A percentile compares a stretch with the other conserved stretches of the same genome.
Evolutionary conservation across 1,284 basidiomycete species (phyloP).

Genomic region (Chondrostereum purpureum): DNA sequence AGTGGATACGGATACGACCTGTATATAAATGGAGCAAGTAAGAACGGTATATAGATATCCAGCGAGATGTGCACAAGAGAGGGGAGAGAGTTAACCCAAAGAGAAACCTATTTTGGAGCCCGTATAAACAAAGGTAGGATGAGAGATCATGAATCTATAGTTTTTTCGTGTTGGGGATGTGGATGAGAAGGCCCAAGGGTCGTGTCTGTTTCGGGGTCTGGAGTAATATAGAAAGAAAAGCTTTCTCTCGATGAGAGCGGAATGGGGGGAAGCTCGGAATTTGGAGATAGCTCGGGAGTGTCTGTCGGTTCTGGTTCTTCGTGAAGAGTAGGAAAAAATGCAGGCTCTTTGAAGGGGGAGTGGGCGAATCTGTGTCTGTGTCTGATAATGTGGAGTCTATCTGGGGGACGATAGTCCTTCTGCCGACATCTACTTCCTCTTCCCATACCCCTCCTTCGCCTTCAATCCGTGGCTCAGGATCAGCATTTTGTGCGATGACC

Average conservation of each 20-base stretch:
- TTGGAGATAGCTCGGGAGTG: too few species aligned
- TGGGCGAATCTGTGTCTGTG: not conserved
- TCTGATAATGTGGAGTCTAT: not conserved
- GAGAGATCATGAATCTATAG: not conserved
- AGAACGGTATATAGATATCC: not conserved
- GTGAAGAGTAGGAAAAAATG: not conserved
- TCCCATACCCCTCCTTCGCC: conserved; percentile 5
- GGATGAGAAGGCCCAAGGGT: too few species aligned
- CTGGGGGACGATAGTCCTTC: not conserved
- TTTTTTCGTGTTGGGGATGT: not conserved
- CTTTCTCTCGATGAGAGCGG: too few species aligned
- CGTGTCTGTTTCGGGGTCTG: too few species aligned
- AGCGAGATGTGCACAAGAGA: not conserved
- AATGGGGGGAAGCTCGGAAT: too few species aligned
- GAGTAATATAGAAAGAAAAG: too few species aligned
- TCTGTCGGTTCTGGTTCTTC: too few species aligned
- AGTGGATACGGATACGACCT: too few species aligned
- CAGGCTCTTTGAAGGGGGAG: not conserved
- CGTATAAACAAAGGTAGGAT: not conserved
- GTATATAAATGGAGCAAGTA: not conserved
- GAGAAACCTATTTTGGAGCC: too few species aligned
- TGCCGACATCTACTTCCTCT: conserved; percentile 2
- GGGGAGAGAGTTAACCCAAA: too few species aligned
- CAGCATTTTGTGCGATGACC: too few species aligned
- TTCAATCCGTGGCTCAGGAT: not conserved